Conservation (phyloP, 2,329 filamentous ascomycete species). For the Plenodomus biglobosus region DNA sequence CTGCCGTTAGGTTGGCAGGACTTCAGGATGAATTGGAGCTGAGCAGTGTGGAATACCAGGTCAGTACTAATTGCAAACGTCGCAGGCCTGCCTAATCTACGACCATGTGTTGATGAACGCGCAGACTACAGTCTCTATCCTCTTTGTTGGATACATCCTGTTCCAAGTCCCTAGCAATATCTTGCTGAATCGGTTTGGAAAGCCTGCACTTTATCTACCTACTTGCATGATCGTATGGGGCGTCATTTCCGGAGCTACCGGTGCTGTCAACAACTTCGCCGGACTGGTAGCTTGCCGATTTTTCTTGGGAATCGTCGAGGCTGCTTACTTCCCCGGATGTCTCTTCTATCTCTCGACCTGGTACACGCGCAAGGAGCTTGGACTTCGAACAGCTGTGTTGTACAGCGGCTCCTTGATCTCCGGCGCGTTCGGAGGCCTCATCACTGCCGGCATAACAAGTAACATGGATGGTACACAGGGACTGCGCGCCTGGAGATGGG, state of each 20-base stretch:
- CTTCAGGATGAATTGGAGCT: conserved; percentile 63
- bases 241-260: conserved; percentile 44
- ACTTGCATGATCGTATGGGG: conserved; percentile 48
- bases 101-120: conserved; percentile 1
- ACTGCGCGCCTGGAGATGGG: conserved; percentile 64
- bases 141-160: conserved; percentile 58
- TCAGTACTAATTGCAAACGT: conserved; percentile 43
- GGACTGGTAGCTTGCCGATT: conserved; percentile 54
- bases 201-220: conserved; percentile 46
- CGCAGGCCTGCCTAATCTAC: too few species aligned
- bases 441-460: conserved; percentile 62
- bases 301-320: conserved; percentile 57
- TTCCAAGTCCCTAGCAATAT: conserved; percentile 50
- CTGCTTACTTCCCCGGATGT: conserved; percentile 58
- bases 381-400: conserved; percentile 64
- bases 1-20: conserved; percentile 63
- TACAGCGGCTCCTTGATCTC: conserved; percentile 70
- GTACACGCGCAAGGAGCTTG: conserved; percentile 71
- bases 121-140: conserved; percentile 50
- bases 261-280: conserved; percentile 48
- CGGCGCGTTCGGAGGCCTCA: conserved; percentile 69
- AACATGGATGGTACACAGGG: conserved; percentile 63
- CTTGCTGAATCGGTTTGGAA: conserved; percentile 47
- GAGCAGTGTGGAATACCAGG: conserved; percentile 62
- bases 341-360: conserved; percentile 66